These are phyloP conservation scores for Neonectria ditissima DNA, from an alignment of 2,329 filamentous ascomycete species.

Conservation along the genomic window DNA sequence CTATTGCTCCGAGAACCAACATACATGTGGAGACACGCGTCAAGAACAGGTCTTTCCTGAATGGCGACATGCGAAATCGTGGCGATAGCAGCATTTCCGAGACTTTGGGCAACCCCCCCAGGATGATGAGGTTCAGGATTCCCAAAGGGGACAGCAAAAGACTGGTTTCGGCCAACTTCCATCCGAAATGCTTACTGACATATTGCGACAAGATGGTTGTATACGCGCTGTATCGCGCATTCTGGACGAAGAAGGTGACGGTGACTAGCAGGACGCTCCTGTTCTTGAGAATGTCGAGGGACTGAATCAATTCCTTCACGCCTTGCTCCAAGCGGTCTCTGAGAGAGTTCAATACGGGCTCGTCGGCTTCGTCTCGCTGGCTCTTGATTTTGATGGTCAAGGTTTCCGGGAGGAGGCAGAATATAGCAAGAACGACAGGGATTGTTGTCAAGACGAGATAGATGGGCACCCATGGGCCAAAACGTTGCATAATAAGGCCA, in stretches of 20 bases:
- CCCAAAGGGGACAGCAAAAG: constrained; percentile 57
- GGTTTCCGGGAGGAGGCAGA: constrained; percentile 57
- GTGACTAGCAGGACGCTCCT: constrained; percentile 53
- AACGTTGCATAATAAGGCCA: constrained; percentile 54
- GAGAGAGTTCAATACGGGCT: constrained; percentile 37
- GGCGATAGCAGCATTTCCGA: constrained; percentile 48
- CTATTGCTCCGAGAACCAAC: constrained; percentile 48
- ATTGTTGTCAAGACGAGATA: constrained; percentile 46
- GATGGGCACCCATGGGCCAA: constrained; percentile 56
- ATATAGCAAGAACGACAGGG: constrained; percentile 49
- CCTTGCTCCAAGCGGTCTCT: constrained; percentile 47
- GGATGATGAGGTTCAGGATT: constrained; percentile 53
- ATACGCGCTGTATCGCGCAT: constrained; percentile 52
- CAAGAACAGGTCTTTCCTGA: constrained; percentile 54
- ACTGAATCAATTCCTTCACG: constrained; percentile 48
- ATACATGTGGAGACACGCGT: constrained; percentile 49
- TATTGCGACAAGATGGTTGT: constrained; percentile 54
- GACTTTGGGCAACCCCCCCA: constrained; percentile 52
- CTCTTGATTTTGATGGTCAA: constrained; percentile 44
- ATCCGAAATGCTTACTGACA: constrained; percentile 58
- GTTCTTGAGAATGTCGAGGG: constrained; percentile 51
- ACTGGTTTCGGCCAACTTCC: constrained; percentile 56
- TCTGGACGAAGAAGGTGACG: constrained; percentile 53
- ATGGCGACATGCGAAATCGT: constrained; percentile 50
- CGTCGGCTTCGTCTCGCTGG: constrained; percentile 20